Base-by-base conservation (phyloP, 2,329 filamentous ascomycete genomes). In the Penicillium sumatraense region DNA sequence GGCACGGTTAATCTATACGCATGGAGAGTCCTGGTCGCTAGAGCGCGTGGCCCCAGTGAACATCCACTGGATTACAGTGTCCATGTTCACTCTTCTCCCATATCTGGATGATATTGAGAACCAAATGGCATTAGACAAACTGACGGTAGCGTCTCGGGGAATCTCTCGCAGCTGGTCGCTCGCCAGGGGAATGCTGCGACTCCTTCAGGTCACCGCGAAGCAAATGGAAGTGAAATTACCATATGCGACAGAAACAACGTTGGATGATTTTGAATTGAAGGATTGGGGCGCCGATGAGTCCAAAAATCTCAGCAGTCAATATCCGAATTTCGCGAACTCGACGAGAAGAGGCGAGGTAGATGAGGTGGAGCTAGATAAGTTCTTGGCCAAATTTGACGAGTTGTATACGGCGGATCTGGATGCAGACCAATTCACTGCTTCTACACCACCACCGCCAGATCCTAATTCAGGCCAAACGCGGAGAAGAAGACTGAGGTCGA, bases 31-130 rank as follows among this genome's bases (percentile, higher is more conserved):
- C 10, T 73, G 72, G 71, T 65, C 66, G 5, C 54, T 66, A 14
- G 68, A 73, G 40, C 67, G 65, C 46, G 71, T 73, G 54, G 68
- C 70, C 4, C 64, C 65, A 7, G 65, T 59, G 46, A 66, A 68
- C 42, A 62, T 69, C 29, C 66, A 72, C 26, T 72, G 66, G 54
- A 56, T 72, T 14, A 62, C 66, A 13, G 58, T 66, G 1, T 68
- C 70, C 1, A 57, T 71, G 16, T 68, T 72, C 47, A 61, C 60
- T 0, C 53, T 72, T 2, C 52, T 72, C 6, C 62, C 65, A 4
- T 48, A 56, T 7, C 53, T 72, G 3, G 62, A 65, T 7, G 54
- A 66, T 8, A 47, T 56, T 2, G 51, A 50, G 2, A 66, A 64
- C 42, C 52, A 60, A 2, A 58, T 64, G 11, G 68, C 67, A 6